Evolutionary conservation across 1,139 yeast genomes (phyloP).

Genomic region (Arxiozyma heterogenica): DNA sequence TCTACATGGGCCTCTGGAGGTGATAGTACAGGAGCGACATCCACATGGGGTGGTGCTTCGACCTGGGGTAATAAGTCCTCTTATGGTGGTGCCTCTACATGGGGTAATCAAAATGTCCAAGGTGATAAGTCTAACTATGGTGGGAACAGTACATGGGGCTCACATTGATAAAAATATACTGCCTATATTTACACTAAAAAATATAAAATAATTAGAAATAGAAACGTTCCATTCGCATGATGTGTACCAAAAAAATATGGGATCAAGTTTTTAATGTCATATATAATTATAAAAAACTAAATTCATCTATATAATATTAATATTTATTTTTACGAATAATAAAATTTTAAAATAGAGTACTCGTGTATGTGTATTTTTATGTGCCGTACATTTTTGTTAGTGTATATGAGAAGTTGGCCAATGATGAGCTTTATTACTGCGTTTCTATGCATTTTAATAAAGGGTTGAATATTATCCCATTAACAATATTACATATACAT

Average conservation of each 20-base stretch:
- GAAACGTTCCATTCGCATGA: not conserved
- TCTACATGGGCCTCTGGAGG: constrained; percentile 31
- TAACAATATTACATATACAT: not conserved
- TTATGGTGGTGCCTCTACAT: constrained; percentile 30
- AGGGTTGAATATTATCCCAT: constrained; percentile 1
- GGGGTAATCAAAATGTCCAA: constrained; percentile 31
- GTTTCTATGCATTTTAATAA: not conserved
- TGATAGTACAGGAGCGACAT: constrained; percentile 26
- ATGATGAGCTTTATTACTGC: not conserved
- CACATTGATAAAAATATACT: not conserved
- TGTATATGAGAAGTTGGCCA: no score
- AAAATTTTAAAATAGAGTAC: no score
- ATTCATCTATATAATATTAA: no score
- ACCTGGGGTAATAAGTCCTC: constrained; percentile 23
- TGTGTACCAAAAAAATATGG: not conserved
- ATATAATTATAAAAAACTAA: not conserved
- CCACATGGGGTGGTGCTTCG: constrained; percentile 29
- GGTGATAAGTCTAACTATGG: constrained; percentile 23
- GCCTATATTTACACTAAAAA: not conserved
- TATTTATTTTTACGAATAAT: not conserved
- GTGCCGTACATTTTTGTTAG: no score
- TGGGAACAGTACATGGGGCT: constrained; percentile 23
- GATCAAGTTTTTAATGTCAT: not conserved
- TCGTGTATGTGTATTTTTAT: not conserved
- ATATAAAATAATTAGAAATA: no score